Conservation (phyloP, 164 flowering plant species). For the Vitis labrusca region DNA sequence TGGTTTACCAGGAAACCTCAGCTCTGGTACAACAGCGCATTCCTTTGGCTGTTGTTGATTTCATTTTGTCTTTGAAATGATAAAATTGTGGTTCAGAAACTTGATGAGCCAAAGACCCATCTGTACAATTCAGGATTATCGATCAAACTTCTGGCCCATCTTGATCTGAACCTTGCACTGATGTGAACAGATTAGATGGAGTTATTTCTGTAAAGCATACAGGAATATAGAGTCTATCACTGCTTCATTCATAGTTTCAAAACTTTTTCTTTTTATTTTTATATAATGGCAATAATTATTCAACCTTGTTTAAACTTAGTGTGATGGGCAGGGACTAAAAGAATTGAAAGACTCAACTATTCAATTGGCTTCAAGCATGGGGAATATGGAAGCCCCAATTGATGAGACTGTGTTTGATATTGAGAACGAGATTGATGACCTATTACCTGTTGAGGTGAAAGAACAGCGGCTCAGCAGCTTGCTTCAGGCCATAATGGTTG, state of each 20-base stretch:
- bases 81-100: neutral
- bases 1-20: constrained; percentile 34
- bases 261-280: neutral
- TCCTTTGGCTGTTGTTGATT: neutral
- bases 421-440: constrained; percentile 41
- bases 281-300: neutral
- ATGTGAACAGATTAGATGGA: too few species aligned
- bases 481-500: constrained; percentile 39
- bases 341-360: constrained; percentile 35
- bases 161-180: too few species aligned
- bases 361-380: constrained; percentile 28
- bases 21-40: constrained; percentile 17
- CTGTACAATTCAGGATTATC: too few species aligned
- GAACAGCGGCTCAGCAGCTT: constrained; percentile 42
- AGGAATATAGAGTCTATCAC: neutral
- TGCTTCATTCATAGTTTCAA: constrained; percentile 4
- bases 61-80: neutral
- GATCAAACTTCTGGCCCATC: too few species aligned
- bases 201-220: too few species aligned
- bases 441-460: constrained; percentile 44
- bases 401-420: constrained; percentile 37
- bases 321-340: constrained; percentile 29
- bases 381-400: constrained; percentile 27
- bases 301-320: constrained; percentile 5
- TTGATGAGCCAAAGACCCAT: too few species aligned